A percentile compares a stretch with the other conserved stretches of the same genome.
phyloP scores from a whole-genome alignment of 768 basidiomycete species.

The Russula sp. region DNA sequence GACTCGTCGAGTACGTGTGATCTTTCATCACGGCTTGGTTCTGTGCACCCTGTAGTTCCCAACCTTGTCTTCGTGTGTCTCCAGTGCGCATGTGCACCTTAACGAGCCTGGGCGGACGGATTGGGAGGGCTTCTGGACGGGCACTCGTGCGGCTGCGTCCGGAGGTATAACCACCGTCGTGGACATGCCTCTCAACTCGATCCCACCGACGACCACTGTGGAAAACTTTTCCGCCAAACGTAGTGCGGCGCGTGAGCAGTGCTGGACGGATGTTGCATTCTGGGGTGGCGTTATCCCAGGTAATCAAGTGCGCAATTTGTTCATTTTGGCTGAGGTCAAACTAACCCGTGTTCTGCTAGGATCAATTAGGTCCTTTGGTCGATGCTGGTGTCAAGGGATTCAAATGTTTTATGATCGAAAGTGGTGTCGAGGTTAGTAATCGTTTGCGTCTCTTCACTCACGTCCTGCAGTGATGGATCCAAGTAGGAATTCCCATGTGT shows the following conservation, averaged over 20 bases:
- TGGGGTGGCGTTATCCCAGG: conserved; percentile 96
- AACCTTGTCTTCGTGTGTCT: background rate
- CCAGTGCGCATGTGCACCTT: conserved; percentile 85
- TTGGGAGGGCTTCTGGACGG: conserved; percentile 93
- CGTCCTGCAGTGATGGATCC: conserved; percentile 4
- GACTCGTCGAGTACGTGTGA: conserved; percentile 51
- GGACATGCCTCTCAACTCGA: conserved; percentile 98
- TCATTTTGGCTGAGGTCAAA: background rate
- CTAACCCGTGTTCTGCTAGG: conserved; percentile 41
- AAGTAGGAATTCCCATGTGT: conserved; percentile 90
- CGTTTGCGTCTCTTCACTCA: background rate
- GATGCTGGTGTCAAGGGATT: conserved; percentile 87
- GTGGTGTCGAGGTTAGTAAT: conserved; percentile 77
- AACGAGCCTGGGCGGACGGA: conserved; percentile 91
- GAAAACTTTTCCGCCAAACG: conserved; percentile 70
- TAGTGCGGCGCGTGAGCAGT: conserved; percentile 65
- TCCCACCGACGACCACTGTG: conserved; percentile 91
- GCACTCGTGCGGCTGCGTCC: conserved; percentile 85
- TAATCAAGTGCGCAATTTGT: conserved; percentile 59
- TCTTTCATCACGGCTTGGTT: background rate
- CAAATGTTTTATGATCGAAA: conserved; percentile 95
- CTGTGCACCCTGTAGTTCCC: background rate
- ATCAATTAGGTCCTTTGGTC: conserved; percentile 71
- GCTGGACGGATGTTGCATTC: conserved; percentile 80
- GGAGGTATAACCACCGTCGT: conserved; percentile 95